phyloP scores from a whole-genome alignment of 2,329 filamentous ascomycete genomes.

The Trichophyton simii region DNA sequence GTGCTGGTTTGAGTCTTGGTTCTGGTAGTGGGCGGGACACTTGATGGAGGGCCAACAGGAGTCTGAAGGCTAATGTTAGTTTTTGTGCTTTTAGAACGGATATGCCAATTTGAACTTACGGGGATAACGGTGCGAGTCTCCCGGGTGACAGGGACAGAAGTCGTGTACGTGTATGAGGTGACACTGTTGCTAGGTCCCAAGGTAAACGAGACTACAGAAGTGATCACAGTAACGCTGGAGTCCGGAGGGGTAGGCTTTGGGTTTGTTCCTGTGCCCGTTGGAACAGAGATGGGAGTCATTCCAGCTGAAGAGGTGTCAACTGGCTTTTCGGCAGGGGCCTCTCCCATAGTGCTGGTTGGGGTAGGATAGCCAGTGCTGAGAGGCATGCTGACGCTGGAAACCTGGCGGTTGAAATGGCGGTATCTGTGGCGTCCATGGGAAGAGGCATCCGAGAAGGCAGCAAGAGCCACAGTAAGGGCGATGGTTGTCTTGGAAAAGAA shows the following conservation, averaged over 20 bases:
- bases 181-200: constrained; percentile 21
- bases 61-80: not conserved
- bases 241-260: not conserved
- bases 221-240: constrained; percentile 15
- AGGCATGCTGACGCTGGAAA: not conserved
- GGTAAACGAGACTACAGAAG: constrained; percentile 28
- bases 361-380: not conserved
- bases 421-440: constrained; percentile 15
- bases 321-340: not conserved
- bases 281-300: not conserved
- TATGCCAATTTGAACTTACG: not conserved
- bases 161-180: constrained; percentile 27
- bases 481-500: constrained; percentile 26
- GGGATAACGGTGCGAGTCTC: not conserved
- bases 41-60: not conserved
- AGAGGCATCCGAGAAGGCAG: constrained; percentile 24
- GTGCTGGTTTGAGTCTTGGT: constrained; percentile 23
- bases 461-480: constrained; percentile 25
- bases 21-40: constrained; percentile 2
- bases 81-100: too few species aligned
- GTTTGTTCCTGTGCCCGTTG: constrained; percentile 2
- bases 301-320: not conserved
- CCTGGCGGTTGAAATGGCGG: constrained; percentile 3
- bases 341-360: not conserved
- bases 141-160: constrained; percentile 9